These are phyloP conservation scores for Talaromyces funiculosus DNA, from an alignment of 2,329 filamentous ascomycete species.

Conservation along the genomic window DNA sequence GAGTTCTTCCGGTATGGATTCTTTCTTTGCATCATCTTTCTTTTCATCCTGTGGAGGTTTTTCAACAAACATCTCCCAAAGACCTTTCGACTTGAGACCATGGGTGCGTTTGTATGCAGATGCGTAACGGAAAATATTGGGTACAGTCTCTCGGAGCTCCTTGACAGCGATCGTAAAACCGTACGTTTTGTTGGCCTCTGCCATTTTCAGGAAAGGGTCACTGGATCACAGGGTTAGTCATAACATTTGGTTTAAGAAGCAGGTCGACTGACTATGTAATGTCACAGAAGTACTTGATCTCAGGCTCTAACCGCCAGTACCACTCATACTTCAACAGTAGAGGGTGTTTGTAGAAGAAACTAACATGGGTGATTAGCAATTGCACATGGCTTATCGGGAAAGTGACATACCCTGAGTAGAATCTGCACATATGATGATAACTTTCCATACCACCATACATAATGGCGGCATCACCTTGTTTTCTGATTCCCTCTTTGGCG, in stretches of 20 bases:
- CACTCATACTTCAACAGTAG: constrained; percentile 95
- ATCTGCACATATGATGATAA: constrained; percentile 98
- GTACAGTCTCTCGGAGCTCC: constrained; percentile 93
- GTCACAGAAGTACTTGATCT: constrained; percentile 99
- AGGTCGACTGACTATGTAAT: constrained; percentile 76
- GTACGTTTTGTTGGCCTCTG: constrained; percentile 90
- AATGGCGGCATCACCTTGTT: constrained; percentile 93
- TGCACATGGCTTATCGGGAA: not conserved
- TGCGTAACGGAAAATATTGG: constrained; percentile 98
- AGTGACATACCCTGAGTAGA: constrained; percentile 77
- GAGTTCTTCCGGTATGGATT: constrained; percentile 71
- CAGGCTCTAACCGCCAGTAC: constrained; percentile 98
- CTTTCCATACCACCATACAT: constrained; percentile 99
- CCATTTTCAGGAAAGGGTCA: constrained; percentile 95
- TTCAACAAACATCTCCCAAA: constrained; percentile 99
- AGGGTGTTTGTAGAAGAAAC: constrained; percentile 96
- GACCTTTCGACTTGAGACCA: constrained; percentile 80
- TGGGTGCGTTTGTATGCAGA: constrained; percentile 92
- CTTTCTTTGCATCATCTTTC: constrained; percentile 58
- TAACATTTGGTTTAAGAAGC: not conserved
- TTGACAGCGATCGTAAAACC: constrained; percentile 99
- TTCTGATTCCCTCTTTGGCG: constrained; percentile 89
- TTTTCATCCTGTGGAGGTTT: constrained; percentile 51
- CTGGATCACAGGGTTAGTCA: constrained; percentile 42
- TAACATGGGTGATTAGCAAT: constrained; percentile 24